Conservation (phyloP, 192 early-diverging fungal genomes). For the Rhizophagus clarus region DNA sequence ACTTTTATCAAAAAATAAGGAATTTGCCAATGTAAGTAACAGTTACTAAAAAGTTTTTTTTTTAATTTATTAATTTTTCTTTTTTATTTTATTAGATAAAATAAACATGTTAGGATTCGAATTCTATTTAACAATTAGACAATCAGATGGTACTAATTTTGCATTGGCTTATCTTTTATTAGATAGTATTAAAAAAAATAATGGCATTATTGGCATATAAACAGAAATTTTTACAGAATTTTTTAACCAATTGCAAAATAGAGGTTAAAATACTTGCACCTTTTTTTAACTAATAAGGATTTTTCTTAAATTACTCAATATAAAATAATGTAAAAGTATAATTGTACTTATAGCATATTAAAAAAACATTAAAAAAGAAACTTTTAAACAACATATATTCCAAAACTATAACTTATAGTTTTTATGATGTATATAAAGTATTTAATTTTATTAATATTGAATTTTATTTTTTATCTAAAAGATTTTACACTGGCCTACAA, state of each 20-base stretch:
- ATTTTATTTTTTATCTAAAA: background rate
- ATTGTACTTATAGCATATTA: background rate
- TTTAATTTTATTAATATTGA: background rate
- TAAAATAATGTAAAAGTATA: background rate
- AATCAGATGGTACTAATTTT: background rate
- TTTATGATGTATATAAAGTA: background rate
- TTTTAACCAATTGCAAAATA: background rate
- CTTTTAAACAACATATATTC: background rate
- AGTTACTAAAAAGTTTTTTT: background rate
- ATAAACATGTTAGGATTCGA: background rate
- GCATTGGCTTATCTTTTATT: background rate
- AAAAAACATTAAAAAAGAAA: background rate
- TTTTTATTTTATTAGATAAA: background rate
- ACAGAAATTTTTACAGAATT: background rate
- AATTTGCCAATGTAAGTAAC: background rate
- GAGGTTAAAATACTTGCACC: background rate
- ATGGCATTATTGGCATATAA: background rate
- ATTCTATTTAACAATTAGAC: background rate
- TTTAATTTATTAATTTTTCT: background rate
- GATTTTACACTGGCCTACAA: too few species aligned
- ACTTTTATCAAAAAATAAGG: background rate
- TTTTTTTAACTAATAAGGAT: constrained; percentile 10
- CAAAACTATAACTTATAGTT: background rate
- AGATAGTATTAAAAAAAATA: background rate
- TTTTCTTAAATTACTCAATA: background rate